Base-by-base conservation (phyloP, 129 eudicot genomes). In the Flaveria brownii region DNA sequence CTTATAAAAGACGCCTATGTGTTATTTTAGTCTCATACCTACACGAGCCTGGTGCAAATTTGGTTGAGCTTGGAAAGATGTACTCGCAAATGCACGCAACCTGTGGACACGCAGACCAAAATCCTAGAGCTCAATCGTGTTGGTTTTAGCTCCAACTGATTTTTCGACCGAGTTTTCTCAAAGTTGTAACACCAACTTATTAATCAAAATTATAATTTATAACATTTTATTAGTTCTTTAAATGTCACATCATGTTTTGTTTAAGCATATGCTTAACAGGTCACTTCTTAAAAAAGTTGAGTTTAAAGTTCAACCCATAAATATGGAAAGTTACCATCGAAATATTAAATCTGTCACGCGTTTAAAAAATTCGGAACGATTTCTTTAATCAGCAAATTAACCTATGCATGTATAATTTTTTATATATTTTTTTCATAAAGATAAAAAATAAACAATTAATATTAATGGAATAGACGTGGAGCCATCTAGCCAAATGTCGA, bases 401-500 rank as follows among this genome's bases (percentile, higher is more conserved):
- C 5, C 33, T 22, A 22, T 20, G 6, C 33, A 59, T 59, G 33
- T 59, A 59, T 59, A 59, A 22, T 59, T 59, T 57, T 52, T 36
- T 36, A 36, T 36, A 36, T 5, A 5, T 36, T 36, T 57, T 57
- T 1, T 57, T 18, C 11, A 20, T 57, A 57, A 57, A 57, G 64
- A 56, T 22, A 23, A 20, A 57, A 57, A 57, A 22, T 57, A 8
- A 25, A 20, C 16, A 22, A 23, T 13, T 23, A 61, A 25, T 23
- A 61, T 11, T 26, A 61, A 4, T 61, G 17, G 17, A 61, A 26
- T 25, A 12, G 15, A 65, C 3, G 43, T 66, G 56, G 84, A 66
- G 55, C 69, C 60, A 62, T 36, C 28, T 81, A 47, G 68, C 65
- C 36, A 76, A 62, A 50, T 39, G 72, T 52, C 69, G 25, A 55